Evolutionary conservation across 2,329 filamentous ascomycete genomes (phyloP), one percentile per base, ranked within the genome.

Genomic region (Cordyceps tenuipes): DNA sequence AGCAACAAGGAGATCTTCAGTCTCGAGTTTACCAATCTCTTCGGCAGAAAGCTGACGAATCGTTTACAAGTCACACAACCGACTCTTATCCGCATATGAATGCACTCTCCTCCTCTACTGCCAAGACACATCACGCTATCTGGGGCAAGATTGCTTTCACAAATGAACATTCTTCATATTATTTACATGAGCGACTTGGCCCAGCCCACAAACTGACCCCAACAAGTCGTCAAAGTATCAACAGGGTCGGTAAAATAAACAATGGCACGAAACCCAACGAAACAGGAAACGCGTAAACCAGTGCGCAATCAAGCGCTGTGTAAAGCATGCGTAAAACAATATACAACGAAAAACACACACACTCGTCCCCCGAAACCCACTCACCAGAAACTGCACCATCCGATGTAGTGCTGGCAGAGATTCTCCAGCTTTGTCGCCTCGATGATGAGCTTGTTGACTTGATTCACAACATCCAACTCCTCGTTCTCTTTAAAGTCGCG

Each of bases 381-480:
- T 36, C 34, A 97, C 93, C 93, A 97, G 81, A 97, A 97, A 75
- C 90, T 95, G 76, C 93, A 97, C 93, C 93, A 97, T 64, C 94
- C 94, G 68, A 97, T 96, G 73, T 97, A 99, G 77, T 97, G 94
- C 79, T 97, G 94, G 72, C 94, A 99, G 63, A 99, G 78, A 72
- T 97, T 97, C 81, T 97, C 94, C 67, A 97, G 79, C 70, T 94
- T 97, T 7, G 94, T 99, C 23, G 94, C 94, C 77, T 99, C 93
- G 63, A 89, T 87, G 67, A 99, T 89, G 68, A 99, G 78, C 73
- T 95, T 93, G 74, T 96, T 93, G 5, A 99, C 95, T 76, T 99
- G 94, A 63, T 85, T 85, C 60, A 90, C 86, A 23, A 96, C 86
- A 61, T 86, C 87, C 64, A 99, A 80, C 75, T 97, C 93, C 68